Base-by-base conservation (phyloP, 176 grass and related monocot species). In the Eleusine coracana region DNA sequence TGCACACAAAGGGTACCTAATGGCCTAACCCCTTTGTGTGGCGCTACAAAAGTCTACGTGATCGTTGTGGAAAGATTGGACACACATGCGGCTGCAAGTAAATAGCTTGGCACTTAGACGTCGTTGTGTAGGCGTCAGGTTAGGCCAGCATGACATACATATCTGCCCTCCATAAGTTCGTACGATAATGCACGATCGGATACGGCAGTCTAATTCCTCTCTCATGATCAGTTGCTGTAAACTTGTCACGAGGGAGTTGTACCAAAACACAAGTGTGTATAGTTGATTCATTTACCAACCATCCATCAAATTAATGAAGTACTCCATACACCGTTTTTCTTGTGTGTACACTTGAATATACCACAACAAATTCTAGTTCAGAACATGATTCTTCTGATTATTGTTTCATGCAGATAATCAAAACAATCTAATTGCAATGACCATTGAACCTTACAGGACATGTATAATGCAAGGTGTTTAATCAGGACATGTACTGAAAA, bases 141-240 rank as follows among this genome's bases (percentile, higher is more conserved):
- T 72, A 38, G 18, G 23, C 27, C 55, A 56, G 44, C 50, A 52
- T 2, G 50, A 17, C 50, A 52, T 52, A 17, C 14, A 52, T 52
- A 52, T 52, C 17, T 16, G 27, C 49, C 75, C 60, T 46, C 10
- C 10, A 70, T 67, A 74, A 17, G 67, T 48, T 63, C 10, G 60
- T 29, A 63, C 20, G 20, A 69, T 51, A 75, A 75, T 75, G 74
- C 14, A 80, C 23, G 77, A 68, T 68, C 49, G 14, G 75, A 61
- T 46, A 51, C n/a, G 73, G 48, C 21, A 76, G 42, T 41, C 27
- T 10, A 74, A 29, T 3, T 38, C 48, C 59, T n/a, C 27, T 50
- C 69, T 67, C 21, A 13, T 39, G 69, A 84, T 69, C 72, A 48
- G 14, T 16, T 60, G 64, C 2, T 80, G 77, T 73, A 68, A 80